Conservation (phyloP, 2,329 filamentous ascomycete genomes). For the Alternaria ventricosa region DNA sequence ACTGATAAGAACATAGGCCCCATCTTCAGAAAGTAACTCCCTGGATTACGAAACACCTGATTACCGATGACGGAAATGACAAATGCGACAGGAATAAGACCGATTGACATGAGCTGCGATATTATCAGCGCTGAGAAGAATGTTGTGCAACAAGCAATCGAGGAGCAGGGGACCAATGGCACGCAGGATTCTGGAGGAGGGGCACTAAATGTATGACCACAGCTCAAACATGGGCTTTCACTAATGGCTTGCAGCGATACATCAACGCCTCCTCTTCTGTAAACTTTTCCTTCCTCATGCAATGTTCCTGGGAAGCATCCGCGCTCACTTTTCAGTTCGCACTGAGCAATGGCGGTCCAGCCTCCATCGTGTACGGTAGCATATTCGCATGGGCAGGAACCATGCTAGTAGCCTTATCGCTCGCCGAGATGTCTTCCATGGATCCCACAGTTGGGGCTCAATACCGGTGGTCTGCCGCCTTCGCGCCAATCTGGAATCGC, state of each 20-base stretch:
- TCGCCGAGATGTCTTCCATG: constrained; percentile 41
- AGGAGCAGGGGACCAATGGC: constrained; percentile 16
- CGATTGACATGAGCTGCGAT: background rate
- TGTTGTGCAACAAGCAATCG: constrained; percentile 20
- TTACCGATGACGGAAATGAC: background rate
- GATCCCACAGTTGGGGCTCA: constrained; percentile 39
- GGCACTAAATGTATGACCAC: background rate
- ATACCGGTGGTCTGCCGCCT: constrained; percentile 35
- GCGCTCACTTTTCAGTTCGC: constrained; percentile 35
- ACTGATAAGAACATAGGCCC: background rate
- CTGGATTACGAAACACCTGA: background rate
- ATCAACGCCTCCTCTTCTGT: constrained; percentile 30
- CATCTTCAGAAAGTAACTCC: background rate
- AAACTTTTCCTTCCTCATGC: constrained; percentile 33
- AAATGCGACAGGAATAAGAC: background rate
- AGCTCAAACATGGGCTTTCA: background rate
- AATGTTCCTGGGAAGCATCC: constrained; percentile 36
- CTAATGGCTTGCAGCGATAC: constrained; percentile 24
- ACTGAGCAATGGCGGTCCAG: constrained; percentile 36
- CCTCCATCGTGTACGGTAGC: constrained; percentile 35
- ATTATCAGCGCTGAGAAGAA: background rate
- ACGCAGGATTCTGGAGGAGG: constrained; percentile 17
- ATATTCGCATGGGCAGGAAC: constrained; percentile 35
- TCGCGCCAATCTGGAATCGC: constrained; percentile 28
- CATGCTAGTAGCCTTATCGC: constrained; percentile 39